phyloP scores from a whole-genome alignment of 768 basidiomycete species.

The Tremella fuciformis region DNA sequence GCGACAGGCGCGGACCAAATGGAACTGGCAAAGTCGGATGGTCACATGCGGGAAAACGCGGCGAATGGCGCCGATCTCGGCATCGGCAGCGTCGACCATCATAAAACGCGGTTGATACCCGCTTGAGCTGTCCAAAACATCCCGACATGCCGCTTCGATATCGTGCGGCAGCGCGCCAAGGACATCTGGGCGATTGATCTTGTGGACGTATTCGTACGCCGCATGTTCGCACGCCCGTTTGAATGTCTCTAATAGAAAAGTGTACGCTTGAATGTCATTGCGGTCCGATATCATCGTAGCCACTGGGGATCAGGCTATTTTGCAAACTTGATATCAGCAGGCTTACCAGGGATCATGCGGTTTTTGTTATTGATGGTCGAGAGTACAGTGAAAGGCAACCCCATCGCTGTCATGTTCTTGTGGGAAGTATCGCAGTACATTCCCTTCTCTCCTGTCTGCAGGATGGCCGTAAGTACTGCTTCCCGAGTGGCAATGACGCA shows the following conservation, averaged over 20 bases:
- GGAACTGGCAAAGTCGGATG: conserved; percentile 15
- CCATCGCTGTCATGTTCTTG: conserved; percentile 14
- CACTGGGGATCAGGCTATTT: conserved; percentile 2
- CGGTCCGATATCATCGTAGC: conserved; percentile 9
- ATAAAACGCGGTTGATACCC: conserved; percentile 8
- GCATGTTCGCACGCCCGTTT: not conserved
- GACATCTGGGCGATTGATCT: not conserved
- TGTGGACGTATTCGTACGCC: not conserved
- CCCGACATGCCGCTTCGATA: not conserved
- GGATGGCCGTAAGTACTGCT: conserved; percentile 2
- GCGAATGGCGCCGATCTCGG: conserved; percentile 6
- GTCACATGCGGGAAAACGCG: not conserved
- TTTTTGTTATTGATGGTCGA: conserved; percentile 7
- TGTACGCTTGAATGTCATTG: not conserved
- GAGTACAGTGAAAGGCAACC: conserved; percentile 13
- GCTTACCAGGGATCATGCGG: conserved; percentile 12
- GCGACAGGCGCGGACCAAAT: conserved; percentile 10
- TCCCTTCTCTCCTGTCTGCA: not conserved
- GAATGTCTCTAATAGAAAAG: not conserved
- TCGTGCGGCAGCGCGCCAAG: not conserved
- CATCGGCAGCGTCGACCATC: conserved; percentile 14
- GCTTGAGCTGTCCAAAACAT: not conserved
- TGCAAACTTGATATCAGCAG: not conserved
- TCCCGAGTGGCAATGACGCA: conserved; percentile 4
- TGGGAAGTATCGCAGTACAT: conserved; percentile 12